Percentiles rank a stretch among this genome's conserved stretches.
phyloP scores from a whole-genome alignment of 2,329 filamentous ascomycete species.

The Fusarium veterinarium region DNA sequence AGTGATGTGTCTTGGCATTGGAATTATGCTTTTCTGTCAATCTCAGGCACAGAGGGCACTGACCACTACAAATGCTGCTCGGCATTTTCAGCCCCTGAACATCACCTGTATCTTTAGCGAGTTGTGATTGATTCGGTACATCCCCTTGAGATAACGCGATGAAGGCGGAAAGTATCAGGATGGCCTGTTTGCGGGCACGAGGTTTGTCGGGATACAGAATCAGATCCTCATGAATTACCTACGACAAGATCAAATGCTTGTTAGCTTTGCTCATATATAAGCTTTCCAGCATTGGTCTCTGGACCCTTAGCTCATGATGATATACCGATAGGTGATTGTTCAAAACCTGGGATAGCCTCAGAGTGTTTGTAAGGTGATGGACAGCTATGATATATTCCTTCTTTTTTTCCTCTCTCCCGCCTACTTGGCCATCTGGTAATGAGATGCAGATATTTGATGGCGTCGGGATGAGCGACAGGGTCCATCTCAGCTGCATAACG shows the following conservation, averaged over 20 bases:
- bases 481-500: conserved; percentile 1
- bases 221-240: not conserved
- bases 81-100: conserved; percentile 16
- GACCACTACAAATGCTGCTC: conserved; percentile 8
- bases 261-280: not conserved
- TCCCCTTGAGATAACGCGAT: not conserved
- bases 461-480: conserved; percentile 10
- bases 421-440: not conserved
- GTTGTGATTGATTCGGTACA: not conserved
- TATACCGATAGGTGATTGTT: not conserved
- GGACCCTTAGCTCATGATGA: not conserved
- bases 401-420: not conserved
- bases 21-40: conserved; percentile 25
- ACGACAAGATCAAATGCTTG: not conserved
- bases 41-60: conserved; percentile 25
- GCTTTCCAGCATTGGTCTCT: not conserved
- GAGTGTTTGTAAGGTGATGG: too few relatives aligned
- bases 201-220: not conserved
- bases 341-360: not conserved
- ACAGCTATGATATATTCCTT: not conserved
- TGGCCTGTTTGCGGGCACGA: not conserved
- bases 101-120: not conserved
- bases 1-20: conserved; percentile 17
- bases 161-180: not conserved
- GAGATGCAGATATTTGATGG: conserved; percentile 5